Base-by-base conservation (phyloP, 352 stramenopile genomes). In the Globisporangium paddicum region DNA sequence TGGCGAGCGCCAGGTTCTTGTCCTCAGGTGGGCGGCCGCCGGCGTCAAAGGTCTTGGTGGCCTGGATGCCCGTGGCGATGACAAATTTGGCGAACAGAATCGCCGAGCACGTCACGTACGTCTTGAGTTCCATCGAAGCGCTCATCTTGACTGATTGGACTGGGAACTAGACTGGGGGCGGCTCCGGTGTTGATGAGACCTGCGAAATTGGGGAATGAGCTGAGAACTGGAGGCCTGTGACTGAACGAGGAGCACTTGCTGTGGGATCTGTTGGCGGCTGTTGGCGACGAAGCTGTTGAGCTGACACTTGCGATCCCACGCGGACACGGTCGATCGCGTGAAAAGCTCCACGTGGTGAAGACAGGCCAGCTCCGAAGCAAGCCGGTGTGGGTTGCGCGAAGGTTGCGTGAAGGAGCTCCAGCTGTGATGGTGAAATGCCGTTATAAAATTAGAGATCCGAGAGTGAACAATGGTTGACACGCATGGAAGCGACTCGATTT, bases 31-130 rank as follows among this genome's bases (percentile, higher is more conserved):
- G 63, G 6, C 77, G 77, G 3, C 60, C 68, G 10, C 76, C 79
- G 2, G 75, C 63, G 37, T 71, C 63, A 57, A 85, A 89, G 7
- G 73, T 89, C 59, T 86, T 86, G 34, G 50, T 70, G 41, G 64
- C 76, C 46, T 89, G 76, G 30, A 89, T 74, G 10, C 66, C 61
- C 26, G 74, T 77, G 21, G 66, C 67, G 38, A 77, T 67, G 55
- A 90, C 44, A 66, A 88, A 90, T 70, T 92, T 92, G 71, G 83
- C 42, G 70, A 82, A 91, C 25, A 91, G 72, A 48, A 88, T 50
- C 25, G 68, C 55, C 19, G 67, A 65, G 69, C 79, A 90, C 3
- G 74, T 64, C 35, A 82, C 69, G 64, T 79, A 86, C 32, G 74
- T 74, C 69, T 89, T 84, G 58, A 77, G 35, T 21, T 60, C 71